phyloP scores from a whole-genome alignment of 441 rosid species.

The Biscutella auriculata region DNA sequence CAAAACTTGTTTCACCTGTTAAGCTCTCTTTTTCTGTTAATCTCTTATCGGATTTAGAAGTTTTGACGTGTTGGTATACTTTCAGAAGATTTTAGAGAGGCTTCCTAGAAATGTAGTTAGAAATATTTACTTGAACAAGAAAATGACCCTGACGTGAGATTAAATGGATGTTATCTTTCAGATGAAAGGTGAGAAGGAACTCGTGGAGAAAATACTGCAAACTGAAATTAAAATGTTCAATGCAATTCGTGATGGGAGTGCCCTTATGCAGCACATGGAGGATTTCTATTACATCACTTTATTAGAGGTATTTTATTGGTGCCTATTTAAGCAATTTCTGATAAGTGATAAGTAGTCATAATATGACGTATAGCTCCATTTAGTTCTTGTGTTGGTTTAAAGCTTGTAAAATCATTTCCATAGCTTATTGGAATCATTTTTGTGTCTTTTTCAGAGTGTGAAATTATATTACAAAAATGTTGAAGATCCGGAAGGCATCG shows the following conservation, averaged over 20 bases:
- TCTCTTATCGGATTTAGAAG: not conserved
- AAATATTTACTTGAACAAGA: not conserved
- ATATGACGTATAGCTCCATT: not conserved
- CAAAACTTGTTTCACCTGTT: not conserved
- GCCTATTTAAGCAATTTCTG: not conserved
- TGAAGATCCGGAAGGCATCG: constrained; percentile 22
- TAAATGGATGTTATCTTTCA: constrained; percentile 20
- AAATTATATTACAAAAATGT: constrained; percentile 39
- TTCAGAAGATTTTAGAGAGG: not conserved
- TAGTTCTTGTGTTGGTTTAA: not conserved
- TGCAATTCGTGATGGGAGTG: constrained; percentile 86
- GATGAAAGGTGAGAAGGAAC: constrained; percentile 98
- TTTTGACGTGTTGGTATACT: not conserved
- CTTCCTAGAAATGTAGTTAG: not conserved
- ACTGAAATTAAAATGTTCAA: constrained; percentile 84
- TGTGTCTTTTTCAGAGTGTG: constrained; percentile 40
- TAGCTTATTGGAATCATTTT: not conserved
- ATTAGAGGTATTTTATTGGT: constrained; percentile 52
- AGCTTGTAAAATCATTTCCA: not conserved
- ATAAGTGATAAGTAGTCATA: not conserved
- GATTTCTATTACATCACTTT: constrained; percentile 87
- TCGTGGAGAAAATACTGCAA: constrained; percentile 77
- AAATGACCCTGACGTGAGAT: not conserved
- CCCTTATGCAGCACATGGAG: constrained; percentile 97
- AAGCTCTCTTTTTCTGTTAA: not conserved